A percentile compares a stretch with the other conserved stretches of the same genome.
Conservation (phyloP, 2,329 filamentous ascomycete genomes). For the Phyllosticta capitalensis region DNA sequence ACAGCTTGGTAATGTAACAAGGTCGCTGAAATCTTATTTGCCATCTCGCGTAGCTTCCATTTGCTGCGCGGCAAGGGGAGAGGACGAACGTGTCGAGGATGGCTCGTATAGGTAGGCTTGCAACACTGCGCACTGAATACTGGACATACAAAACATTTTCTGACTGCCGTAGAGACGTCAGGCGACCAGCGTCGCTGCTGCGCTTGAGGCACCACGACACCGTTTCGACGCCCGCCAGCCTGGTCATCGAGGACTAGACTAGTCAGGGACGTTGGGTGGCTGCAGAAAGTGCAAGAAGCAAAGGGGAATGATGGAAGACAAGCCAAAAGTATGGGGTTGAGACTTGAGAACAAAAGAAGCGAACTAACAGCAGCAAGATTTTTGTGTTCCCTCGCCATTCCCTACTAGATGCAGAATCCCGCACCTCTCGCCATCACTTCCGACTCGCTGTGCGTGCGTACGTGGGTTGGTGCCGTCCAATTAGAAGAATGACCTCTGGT, state of each 20-base stretch:
- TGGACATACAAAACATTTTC: neutral
- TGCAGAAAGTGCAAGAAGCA: slow-evolving; percentile 7
- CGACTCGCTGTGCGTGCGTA: neutral
- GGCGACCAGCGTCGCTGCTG: neutral
- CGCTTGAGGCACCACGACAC: neutral
- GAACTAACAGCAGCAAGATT: neutral
- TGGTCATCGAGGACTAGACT: slow-evolving; percentile 2
- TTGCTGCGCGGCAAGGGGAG: neutral
- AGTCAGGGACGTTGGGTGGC: neutral
- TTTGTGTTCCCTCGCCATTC: neutral
- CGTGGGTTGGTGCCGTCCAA: neutral
- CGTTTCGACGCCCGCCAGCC: slow-evolving; percentile 1
- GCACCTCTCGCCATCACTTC: neutral
- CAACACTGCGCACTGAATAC: neutral
- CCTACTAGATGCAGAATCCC: neutral
- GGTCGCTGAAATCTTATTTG: neutral
- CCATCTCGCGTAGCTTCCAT: neutral
- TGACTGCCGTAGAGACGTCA: neutral
- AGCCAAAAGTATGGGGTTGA: neutral
- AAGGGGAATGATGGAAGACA: neutral
- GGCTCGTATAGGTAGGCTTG: neutral
- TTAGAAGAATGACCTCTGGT: neutral
- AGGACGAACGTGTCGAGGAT: neutral
- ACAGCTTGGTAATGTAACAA: neutral
- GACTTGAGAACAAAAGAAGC: neutral